These are phyloP conservation scores for Phialemonium atrogriseum DNA, from an alignment of 2,329 filamentous ascomycete genomes.

Conservation along the genomic window DNA sequence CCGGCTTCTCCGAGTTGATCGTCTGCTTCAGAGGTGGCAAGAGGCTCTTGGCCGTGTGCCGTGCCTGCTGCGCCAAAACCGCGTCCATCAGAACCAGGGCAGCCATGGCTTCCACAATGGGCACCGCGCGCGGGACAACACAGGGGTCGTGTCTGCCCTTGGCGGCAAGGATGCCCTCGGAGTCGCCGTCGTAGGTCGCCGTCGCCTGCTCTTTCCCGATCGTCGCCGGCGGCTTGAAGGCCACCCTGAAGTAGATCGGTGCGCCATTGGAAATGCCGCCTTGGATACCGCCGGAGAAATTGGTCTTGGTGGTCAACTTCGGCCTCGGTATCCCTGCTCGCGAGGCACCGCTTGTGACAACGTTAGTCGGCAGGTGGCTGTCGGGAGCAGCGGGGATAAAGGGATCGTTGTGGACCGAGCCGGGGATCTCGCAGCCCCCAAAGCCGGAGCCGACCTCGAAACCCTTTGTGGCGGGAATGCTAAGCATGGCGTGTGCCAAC, in stretches of 20 bases:
- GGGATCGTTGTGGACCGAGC: slow-evolving; percentile 86
- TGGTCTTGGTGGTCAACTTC: slow-evolving; percentile 76
- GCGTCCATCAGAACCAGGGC: slow-evolving; percentile 82
- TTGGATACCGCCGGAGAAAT: slow-evolving; percentile 92
- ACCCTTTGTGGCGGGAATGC: slow-evolving; percentile 88
- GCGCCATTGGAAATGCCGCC: slow-evolving; percentile 93
- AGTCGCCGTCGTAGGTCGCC: slow-evolving; percentile 63
- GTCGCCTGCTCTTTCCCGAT: slow-evolving; percentile 86
- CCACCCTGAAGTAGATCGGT: slow-evolving; percentile 88
- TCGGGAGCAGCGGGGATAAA: slow-evolving; percentile 54
- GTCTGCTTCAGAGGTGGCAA: slow-evolving; percentile 31
- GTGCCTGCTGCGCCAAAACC: slow-evolving; percentile 69
- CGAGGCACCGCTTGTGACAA: slow-evolving; percentile 36
- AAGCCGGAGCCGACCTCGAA: slow-evolving; percentile 96
- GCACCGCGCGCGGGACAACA: slow-evolving; percentile 80
- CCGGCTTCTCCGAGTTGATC: slow-evolving; percentile 16
- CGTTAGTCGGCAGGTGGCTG: slow-evolving; percentile 23
- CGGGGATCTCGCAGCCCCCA: slow-evolving; percentile 73
- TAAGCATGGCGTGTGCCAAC: slow-evolving; percentile 89
- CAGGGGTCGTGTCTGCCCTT: slow-evolving; percentile 94
- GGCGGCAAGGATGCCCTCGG: slow-evolving; percentile 70
- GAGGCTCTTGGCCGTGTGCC: slow-evolving; percentile 37
- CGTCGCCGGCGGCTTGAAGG: slow-evolving; percentile 91
- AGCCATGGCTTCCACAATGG: slow-evolving; percentile 88
- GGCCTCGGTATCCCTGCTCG: slow-evolving; percentile 42